A percentile compares a stretch with the other conserved stretches of the same genome.
Conservation (phyloP, 345 rosid genomes). For the Rhizophora mangle region DNA sequence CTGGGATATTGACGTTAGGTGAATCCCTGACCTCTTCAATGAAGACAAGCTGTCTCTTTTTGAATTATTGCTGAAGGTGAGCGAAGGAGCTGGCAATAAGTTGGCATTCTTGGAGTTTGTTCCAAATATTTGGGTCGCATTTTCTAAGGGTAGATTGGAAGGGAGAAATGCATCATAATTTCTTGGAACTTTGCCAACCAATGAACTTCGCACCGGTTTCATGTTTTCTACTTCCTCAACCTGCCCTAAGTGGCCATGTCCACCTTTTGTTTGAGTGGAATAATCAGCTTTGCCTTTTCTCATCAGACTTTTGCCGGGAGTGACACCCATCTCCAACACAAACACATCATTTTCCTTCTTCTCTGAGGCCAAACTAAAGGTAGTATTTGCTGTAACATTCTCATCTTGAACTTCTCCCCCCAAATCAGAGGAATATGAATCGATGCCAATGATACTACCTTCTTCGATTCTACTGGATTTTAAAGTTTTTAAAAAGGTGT, state of each 20-base stretch:
- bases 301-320: slow-evolving; percentile 14
- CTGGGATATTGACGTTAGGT: slow-evolving; percentile 44
- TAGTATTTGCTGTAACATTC: slow-evolving; percentile 14
- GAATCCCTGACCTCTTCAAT: slow-evolving; percentile 29
- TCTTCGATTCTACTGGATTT: slow-evolving; percentile 7
- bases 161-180: slow-evolving; percentile 13
- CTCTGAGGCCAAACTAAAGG: slow-evolving; percentile 1
- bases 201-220: slow-evolving; percentile 6
- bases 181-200: slow-evolving; percentile 12
- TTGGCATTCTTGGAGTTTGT: slow-evolving; percentile 4
- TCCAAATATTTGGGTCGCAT: slow-evolving; percentile 1
- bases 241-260: slow-evolving; percentile 9
- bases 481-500: slow-evolving; percentile 21
- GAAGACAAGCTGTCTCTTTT: slow-evolving; percentile 1
- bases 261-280: slow-evolving; percentile 18
- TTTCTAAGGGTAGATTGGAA: slow-evolving; percentile 21
- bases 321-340: slow-evolving; percentile 2
- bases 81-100: too few species aligned
- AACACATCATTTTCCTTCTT: slow-evolving; percentile 4
- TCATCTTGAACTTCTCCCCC: slow-evolving; percentile 23
- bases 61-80: too few species aligned
- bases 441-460: slow-evolving; percentile 15
- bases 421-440: slow-evolving; percentile 22
- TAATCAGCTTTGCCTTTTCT: slow-evolving; percentile 9
- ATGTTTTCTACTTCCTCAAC: slow-evolving; percentile 5